Base-by-base conservation (phyloP, 768 basidiomycete species). In the Boletus vermiculosoides region DNA sequence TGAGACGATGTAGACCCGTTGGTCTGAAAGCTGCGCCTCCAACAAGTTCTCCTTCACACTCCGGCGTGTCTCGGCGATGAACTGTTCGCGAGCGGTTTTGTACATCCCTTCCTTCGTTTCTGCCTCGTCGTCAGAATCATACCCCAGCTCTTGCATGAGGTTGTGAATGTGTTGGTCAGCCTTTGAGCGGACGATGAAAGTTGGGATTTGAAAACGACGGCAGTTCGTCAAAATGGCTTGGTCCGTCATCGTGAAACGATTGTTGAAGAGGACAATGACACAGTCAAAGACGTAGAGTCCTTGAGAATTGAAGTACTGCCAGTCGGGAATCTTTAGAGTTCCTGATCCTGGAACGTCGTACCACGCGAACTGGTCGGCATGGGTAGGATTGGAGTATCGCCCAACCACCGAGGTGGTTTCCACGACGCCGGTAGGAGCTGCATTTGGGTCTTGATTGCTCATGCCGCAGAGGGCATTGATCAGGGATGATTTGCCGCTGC, bases 291-390 rank as follows among this genome's bases (percentile, higher is more conserved):
- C 63, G 49, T 67, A 76, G 33, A 76, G 66, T 12, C 74, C 74
- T 45, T 75, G 71, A 12, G 70, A 64, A 34, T 74, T 74, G 57
- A 76, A 76, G 56, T 76, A 76, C 37, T 73, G 66, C 72, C 72
- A 76, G 50, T 72, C 73, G 20, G 71, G 66, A 46, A 74, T 59
- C 39, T 61, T 66, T n/a, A 70, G 53, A 2, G 75, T 76, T 8
- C 71, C 73, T 10, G 74, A 74, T 16, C 75, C 75, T 0, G 74
- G 76, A 28, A 76, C 55, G 37, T 76, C 74, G 49, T 72, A 76
- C 75, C 76, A 77, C 20, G 66, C 65, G 42, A 70, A 64, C 20
- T 61, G 66, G 54, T 63, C 56, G 0, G 59, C 45, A 8, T 66
- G 55, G 20, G 54, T 66, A 18, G 66, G 61, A 47, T 75, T 65